phyloP scores from a whole-genome alignment of 352 stramenopile genomes.

The Globisporangium paddicum region DNA sequence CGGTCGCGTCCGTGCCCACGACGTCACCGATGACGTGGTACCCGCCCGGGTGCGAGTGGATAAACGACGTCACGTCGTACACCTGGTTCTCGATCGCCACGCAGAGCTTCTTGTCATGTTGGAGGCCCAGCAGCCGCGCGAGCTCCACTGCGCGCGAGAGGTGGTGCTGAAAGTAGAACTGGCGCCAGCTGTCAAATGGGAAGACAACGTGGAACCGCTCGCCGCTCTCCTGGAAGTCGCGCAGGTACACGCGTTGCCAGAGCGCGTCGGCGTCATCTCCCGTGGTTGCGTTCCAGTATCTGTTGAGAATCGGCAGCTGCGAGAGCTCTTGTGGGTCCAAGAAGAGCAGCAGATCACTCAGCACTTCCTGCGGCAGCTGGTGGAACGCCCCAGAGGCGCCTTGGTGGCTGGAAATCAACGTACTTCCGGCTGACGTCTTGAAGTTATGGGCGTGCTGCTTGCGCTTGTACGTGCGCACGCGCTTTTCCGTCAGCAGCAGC shows the following conservation, averaged over 20 bases:
- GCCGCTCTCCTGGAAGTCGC: slow-evolving; percentile 51
- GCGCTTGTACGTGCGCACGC: slow-evolving; percentile 3
- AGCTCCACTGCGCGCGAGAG: slow-evolving; percentile 62
- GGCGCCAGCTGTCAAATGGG: slow-evolving; percentile 47
- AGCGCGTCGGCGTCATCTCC: slow-evolving; percentile 35
- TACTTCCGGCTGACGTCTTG: no score
- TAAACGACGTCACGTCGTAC: slow-evolving; percentile 67
- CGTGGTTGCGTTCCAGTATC: slow-evolving; percentile 24
- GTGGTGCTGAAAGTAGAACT: slow-evolving; percentile 73
- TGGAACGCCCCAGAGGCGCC: slow-evolving; percentile 5
- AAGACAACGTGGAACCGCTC: slow-evolving; percentile 46
- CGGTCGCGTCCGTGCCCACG: slow-evolving; percentile 59
- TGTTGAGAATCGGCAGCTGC: slow-evolving; percentile 37
- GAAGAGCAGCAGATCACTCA: slow-evolving; percentile 50
- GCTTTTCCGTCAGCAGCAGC: slow-evolving; percentile 17
- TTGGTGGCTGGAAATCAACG: neutral
- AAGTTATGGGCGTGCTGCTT: neutral
- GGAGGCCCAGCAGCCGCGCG: slow-evolving; percentile 36
- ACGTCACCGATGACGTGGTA: slow-evolving; percentile 70
- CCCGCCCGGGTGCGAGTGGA: slow-evolving; percentile 60
- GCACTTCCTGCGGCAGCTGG: slow-evolving; percentile 34
- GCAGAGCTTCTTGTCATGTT: slow-evolving; percentile 38
- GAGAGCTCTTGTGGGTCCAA: slow-evolving; percentile 42
- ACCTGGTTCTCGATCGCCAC: slow-evolving; percentile 56
- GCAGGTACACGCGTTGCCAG: slow-evolving; percentile 45